Evolutionary conservation across 345 rosid genomes (phyloP), one percentile per base, ranked within the genome.

Genomic region (Schrenkiella parvula): DNA sequence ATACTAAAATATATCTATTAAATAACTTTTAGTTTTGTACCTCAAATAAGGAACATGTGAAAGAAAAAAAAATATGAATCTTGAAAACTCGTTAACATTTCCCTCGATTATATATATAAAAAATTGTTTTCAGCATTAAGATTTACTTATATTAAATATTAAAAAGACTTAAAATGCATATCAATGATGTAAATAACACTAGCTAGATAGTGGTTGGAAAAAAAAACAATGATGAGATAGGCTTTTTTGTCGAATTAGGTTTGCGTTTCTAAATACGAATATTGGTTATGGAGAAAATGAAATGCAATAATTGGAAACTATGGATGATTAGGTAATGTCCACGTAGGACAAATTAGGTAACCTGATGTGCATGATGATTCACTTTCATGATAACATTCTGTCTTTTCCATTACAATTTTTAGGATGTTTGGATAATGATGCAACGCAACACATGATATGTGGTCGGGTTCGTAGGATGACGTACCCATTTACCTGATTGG

Each of bases 301-400:
- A 34, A 56, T 23, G 66, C 71, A 65, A 55, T 65, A 35, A 65
- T 56, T 44, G 77, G 2, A 17, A 54, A 65, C 18, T 13, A 46
- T 47, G 59, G 71, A 46, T 56, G 35, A 56, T 65, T 73, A 65
- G 66, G 65, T 65, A 37, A 17, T 65, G 35, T 37, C 66, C 78
- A 56, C 71, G 72, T 65, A 35, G 42, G 71, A 65, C 37, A 65
- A 65, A 73, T 73, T 65, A 56, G 71, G 66, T 53, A 56, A 56
- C 18, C 58, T 46, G 52, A 21, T 55, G 57, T 65, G 72, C 58
- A 35, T 37, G 59, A 73, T 65, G 77, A 65, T 73, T 47, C 71
- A 55, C 52, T 22, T 73, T 28, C 58, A 28, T 43, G 70, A 64
- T 72, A 11, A 44, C 57, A 44, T 23, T 54, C 2, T 29, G 34